Base-by-base conservation (phyloP, 257 asterid species). In the Parsonsia alboflavescens region DNA sequence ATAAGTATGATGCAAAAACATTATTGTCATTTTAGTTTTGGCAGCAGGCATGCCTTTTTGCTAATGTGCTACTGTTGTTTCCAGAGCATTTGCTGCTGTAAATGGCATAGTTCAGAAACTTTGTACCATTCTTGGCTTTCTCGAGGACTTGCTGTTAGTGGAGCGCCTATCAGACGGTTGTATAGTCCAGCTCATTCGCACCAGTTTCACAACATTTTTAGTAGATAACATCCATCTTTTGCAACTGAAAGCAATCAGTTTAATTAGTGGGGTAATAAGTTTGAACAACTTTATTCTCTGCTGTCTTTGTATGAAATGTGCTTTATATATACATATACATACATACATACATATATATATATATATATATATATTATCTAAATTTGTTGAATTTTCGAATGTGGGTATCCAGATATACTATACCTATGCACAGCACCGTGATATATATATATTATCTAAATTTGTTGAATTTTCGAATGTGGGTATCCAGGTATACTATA, bases 131-230 rank as follows among this genome's bases (percentile, higher is more conserved):
- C 89, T 95, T 85, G 87, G 90, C 79, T 90, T 86, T 85, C 87
- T 95, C 54, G 88, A 87, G 89, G 96, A 92, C 80, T 82, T 95
- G 79, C 81, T 93, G 85, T 83, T 86, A 48, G 84, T 90, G 73
- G 99, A 92, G 88, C 93, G 93, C 78, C 89, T 95, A 58, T 87
- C 99, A 49, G 99, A 95, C 83, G 89, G 99, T 87, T 95, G 96
- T 85, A 85, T 92, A 79, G 87, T 95, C 64, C 99, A 92, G 84
- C 96, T 95, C 58, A 91, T 92, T 76, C 89, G 93, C 86, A 93
- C 96, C 73, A 83, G 98, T 77, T 87, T 95, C 75, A 93, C 96
- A 74, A 89, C 98, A 63, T 85, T 95, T 75, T 76, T 88, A 82
- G 99, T 95, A 74, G 99, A 95, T 56, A 95, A 95, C 78, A 80